Conservation (phyloP, 2,329 filamentous ascomycete genomes). For the Colletotrichum sp. region DNA sequence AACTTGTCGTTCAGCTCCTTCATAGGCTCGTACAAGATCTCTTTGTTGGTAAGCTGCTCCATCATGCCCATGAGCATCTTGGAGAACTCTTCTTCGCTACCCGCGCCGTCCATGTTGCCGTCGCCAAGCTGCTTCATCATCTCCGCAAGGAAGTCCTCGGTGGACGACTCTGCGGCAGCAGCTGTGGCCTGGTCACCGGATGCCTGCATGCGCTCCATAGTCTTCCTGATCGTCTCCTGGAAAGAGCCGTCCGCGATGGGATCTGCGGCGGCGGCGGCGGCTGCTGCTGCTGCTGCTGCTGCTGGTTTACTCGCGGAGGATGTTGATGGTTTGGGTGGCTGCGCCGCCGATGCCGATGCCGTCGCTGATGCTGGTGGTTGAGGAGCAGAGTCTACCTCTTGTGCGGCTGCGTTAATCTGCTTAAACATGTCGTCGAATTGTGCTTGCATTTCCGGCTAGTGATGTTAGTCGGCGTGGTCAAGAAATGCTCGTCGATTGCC, state of each 20-base stretch:
- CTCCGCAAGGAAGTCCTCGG: slow-evolving; percentile 86
- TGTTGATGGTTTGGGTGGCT: slow-evolving; percentile 28
- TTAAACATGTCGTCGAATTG: slow-evolving; percentile 82
- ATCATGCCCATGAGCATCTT: slow-evolving; percentile 98
- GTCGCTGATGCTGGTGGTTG: slow-evolving; percentile 26
- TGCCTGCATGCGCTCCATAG: slow-evolving; percentile 94
- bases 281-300: slow-evolving; percentile 35
- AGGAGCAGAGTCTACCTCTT: slow-evolving; percentile 16
- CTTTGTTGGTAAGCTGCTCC: slow-evolving; percentile 98
- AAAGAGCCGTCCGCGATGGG: slow-evolving; percentile 70
- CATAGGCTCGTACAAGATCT: slow-evolving; percentile 98
- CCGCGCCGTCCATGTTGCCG: slow-evolving; percentile 60
- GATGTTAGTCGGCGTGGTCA: background rate
- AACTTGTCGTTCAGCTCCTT: slow-evolving; percentile 95
- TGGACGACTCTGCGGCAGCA: slow-evolving; percentile 69
- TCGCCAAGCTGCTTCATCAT: slow-evolving; percentile 88
- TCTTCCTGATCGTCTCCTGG: slow-evolving; percentile 89
- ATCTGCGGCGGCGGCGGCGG: slow-evolving; percentile 33
- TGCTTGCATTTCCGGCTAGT: slow-evolving; percentile 72
- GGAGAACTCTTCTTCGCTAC: slow-evolving; percentile 83
- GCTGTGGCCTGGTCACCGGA: slow-evolving; percentile 87
- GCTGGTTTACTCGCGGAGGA: slow-evolving; percentile 15
- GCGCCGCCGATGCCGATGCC: slow-evolving; percentile 27
- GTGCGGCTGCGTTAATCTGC: slow-evolving; percentile 65
- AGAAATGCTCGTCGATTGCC: background rate